A percentile compares a stretch with the other conserved stretches of the same genome.
phyloP scores from a whole-genome alignment of 805 yeast species.

The Cyberlindnera veronae region DNA sequence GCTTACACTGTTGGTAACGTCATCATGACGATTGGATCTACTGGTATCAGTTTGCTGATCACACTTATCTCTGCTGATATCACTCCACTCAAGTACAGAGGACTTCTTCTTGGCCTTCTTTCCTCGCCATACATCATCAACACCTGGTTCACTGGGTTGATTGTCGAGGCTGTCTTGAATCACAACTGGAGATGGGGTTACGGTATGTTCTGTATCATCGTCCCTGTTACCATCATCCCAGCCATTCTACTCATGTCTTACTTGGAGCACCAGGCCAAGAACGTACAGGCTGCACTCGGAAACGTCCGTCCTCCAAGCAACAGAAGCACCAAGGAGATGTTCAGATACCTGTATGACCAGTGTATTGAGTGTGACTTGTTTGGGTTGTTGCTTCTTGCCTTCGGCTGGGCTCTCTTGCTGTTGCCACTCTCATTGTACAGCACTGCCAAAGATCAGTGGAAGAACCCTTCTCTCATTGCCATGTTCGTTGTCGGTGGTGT shows the following conservation, averaged over 20 bases:
- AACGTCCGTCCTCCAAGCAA: conserved; percentile 9
- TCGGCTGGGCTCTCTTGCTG: conserved; percentile 36
- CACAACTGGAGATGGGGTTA: conserved; percentile 52
- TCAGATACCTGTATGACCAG: conserved; percentile 10
- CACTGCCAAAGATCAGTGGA: conserved; percentile 33
- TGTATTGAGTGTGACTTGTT: conserved; percentile 37
- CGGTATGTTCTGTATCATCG: conserved; percentile 45
- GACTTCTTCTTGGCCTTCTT: conserved; percentile 33
- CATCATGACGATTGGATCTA: conserved; percentile 35
- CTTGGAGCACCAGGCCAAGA: conserved; percentile 32
- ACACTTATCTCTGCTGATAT: conserved; percentile 36
- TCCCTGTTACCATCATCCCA: conserved; percentile 39
- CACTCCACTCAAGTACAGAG: conserved; percentile 38
- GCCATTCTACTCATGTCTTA: conserved; percentile 32
- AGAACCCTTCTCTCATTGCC: conserved; percentile 40
- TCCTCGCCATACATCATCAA: conserved; percentile 39
- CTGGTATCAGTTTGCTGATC: conserved; percentile 35
- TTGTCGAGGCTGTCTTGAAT: conserved; percentile 30
- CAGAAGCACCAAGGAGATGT: conserved; percentile 4
- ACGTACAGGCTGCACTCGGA: conserved; percentile 14
- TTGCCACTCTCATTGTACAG: conserved; percentile 37
- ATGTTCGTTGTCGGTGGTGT: conserved; percentile 41
- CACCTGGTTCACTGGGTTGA: conserved; percentile 41
- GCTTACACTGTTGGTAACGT: conserved; percentile 37
- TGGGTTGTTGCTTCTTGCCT: conserved; percentile 37